Evolutionary conservation across 257 asterid genomes (phyloP), one percentile per base, ranked within the genome.

Genomic region (Solanum acaule): DNA sequence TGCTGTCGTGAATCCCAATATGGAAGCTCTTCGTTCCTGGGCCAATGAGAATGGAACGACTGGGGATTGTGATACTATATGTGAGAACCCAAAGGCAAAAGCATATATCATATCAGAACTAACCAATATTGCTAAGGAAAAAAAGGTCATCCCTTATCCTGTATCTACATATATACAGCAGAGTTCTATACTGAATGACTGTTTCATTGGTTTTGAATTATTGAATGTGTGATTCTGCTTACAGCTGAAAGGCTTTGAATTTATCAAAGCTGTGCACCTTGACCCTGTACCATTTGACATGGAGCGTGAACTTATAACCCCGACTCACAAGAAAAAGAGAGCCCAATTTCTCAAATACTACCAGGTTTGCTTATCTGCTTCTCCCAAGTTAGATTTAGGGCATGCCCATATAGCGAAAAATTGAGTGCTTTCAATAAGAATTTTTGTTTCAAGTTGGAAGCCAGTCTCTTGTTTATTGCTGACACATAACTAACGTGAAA

Each of bases 281-380:
- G 98, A 95, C 34, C 93, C 95, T 0, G 86, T 33, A 65, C 96
- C 98, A 81, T 95, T 95, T 67, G 96, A 95, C 88, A 95, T 95
- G 97, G 98, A 95, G 40, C 96, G 98, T 5, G 94, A 93, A 86
- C 97, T 94, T 89, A 78, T 94, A 38, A 95, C 98, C 29, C 98
- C 98, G 2, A 95, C 98, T 49, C 94, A 91, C 92, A 95, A 95
- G 95, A 95, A 95, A 92, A 95, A 94, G 92, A 93, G 98, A 83
- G 92, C 91, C 85, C 92, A 89, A 22, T 92, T 94, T 77, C 89
- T 91, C 90, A 93, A 93, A 87, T 94, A 91, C 77, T 95, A 95
- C 86, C 90, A 95, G 98, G 98, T 95, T 86, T 52, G 92, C 16
- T 86, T 25, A 29, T 84, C 82, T 76, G 20, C 42, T 70, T 86